Evolutionary conservation across 1,284 basidiomycete genomes (phyloP), one percentile per base, ranked within the genome.

Genomic region (Xerocomus nothofagi): DNA sequence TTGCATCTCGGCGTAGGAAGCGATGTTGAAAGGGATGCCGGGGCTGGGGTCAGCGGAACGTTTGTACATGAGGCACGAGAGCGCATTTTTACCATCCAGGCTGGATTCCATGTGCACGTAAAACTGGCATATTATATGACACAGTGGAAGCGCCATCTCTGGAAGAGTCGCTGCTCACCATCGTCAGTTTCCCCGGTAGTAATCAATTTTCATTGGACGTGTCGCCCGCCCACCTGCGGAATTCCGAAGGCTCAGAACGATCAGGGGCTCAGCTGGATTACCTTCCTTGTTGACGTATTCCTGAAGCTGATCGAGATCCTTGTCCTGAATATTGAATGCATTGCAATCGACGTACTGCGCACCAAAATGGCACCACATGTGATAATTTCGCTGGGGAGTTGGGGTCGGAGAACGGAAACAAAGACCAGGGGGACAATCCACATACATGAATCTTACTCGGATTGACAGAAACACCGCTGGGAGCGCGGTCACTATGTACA

Each of bases 111-210:
- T 82, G 59, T 92, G 88, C 31, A 99, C 96, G 74, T 93, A 98
- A 79, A 99, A 99, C 67, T 99, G 96, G 73, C 93, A 97, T 69
- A 99, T 88, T 83, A 98, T 90, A 73, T 99, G 97, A 70, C 96
- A 99, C 0, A 97, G 96, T 0, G 97, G 97, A 0, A 99, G 82
- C 0, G 97, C 97, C 96, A 99, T 99, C 39, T 83, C 76, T 0
- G 83, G 79, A 26, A 99, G 79, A 26, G 98, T 88, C 71, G 97
- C 96, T 95, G 61, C 20, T 1, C 34, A 7, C 3, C 18, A 3
- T 10, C 1, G 36, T 42, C 32, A 55, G 9, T 44, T 31, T 26
- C 38, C 3, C 14, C 23, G n/a, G 6, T n/a, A 20, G 10, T 8
- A 10, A 26, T 26, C 4, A 7, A 12, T 20, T 51, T 14, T 31